These are phyloP conservation scores for Talinum fruticosum DNA, from an alignment of 148 eudicot genomes.

Conservation along the genomic window DNA sequence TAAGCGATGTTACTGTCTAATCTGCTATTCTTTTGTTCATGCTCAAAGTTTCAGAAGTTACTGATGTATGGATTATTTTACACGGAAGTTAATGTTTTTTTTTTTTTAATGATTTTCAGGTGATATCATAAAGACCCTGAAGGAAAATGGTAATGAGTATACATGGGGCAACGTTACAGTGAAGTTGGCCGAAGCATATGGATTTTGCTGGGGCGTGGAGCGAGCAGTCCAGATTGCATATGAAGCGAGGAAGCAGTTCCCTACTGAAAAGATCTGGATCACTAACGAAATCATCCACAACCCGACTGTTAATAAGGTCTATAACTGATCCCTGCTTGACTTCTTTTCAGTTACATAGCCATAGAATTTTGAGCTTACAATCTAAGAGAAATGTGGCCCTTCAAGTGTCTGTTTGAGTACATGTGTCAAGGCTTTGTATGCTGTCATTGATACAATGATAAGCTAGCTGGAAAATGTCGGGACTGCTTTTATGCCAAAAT, in stretches of 20 bases:
- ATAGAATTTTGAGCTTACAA: background rate
- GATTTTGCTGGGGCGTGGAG: conserved; percentile 99
- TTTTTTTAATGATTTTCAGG: conserved; percentile 43
- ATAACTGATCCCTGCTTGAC: background rate
- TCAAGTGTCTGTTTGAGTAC: no score
- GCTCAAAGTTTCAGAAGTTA: background rate
- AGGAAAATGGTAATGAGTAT: conserved; percentile 79
- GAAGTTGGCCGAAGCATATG: conserved; percentile 86
- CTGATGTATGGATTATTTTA: background rate
- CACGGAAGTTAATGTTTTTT: background rate
- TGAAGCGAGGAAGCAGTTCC: conserved; percentile 91
- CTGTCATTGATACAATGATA: no score
- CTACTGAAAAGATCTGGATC: conserved; percentile 76
- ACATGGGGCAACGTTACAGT: conserved; percentile 97
- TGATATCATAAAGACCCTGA: conserved; percentile 79
- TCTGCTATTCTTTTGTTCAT: background rate
- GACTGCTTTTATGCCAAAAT: no score
- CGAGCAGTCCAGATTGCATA: conserved; percentile 94
- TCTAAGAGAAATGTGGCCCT: no score
- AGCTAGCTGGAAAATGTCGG: no score
- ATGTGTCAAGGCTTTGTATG: no score
- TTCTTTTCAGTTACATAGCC: background rate
- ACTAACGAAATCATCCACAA: conserved; percentile 98
- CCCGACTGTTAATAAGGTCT: conserved; percentile 90
- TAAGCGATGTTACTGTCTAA: background rate